Conservation (phyloP, 805 yeast genomes). For the Metschnikowia gelsemii region DNA sequence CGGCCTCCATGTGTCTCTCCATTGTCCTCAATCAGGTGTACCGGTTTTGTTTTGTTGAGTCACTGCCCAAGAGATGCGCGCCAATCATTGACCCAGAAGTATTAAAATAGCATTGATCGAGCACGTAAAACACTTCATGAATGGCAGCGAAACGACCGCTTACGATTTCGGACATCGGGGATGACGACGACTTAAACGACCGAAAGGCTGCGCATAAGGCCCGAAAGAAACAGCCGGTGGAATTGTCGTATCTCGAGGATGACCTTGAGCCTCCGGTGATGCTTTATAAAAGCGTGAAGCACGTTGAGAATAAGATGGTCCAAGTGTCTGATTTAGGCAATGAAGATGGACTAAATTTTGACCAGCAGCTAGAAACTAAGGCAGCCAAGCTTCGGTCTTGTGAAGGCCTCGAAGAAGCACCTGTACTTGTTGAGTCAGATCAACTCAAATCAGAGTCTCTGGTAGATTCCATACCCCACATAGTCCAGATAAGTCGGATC, state of each 20-base stretch:
- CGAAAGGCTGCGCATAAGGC: slow-evolving; percentile 4
- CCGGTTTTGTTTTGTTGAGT: no score
- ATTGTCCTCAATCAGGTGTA: no score
- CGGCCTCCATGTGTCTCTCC: no score
- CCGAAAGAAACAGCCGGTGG: slow-evolving; percentile 4
- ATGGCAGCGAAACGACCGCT: slow-evolving; percentile 9
- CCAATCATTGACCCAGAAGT: no score
- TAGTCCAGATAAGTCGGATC: slow-evolving; percentile 1
- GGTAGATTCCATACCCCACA: slow-evolving; percentile 4
- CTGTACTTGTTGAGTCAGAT: slow-evolving; percentile 12
- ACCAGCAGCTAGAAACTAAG: not conserved
- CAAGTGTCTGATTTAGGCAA: not conserved
- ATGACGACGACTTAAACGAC: slow-evolving; percentile 14
- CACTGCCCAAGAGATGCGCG: no score
- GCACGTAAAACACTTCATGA: not conserved
- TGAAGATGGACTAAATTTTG: not conserved
- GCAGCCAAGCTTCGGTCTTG: not conserved
- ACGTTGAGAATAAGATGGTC: slow-evolving; percentile 2
- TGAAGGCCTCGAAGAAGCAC: slow-evolving; percentile 7
- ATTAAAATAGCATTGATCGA: no score
- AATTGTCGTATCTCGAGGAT: slow-evolving; percentile 9
- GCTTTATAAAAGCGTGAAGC: slow-evolving; percentile 6
- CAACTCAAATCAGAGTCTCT: slow-evolving; percentile 7
- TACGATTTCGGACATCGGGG: slow-evolving; percentile 13
- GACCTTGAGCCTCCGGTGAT: slow-evolving; percentile 8